These are phyloP conservation scores for Spinacia oleracea DNA, from an alignment of 179 eudicot species.

Conservation along the genomic window DNA sequence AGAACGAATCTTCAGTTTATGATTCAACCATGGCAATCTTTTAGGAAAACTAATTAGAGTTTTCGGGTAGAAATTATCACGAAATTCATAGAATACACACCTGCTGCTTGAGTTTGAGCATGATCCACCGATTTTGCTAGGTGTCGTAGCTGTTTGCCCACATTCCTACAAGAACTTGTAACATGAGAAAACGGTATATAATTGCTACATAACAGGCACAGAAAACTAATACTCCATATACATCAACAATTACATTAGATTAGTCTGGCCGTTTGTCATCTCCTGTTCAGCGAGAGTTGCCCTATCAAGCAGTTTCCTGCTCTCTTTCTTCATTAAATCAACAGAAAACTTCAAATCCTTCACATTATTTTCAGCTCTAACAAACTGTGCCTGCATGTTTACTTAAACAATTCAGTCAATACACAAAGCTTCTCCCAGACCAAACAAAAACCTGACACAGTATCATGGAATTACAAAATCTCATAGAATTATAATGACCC, in stretches of 20 bases:
- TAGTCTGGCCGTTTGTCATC: constrained; percentile 66
- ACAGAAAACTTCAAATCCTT: constrained; percentile 65
- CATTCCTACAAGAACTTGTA: constrained; percentile 44
- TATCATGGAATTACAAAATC: background rate
- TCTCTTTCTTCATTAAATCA: constrained; percentile 87
- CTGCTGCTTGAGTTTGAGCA: constrained; percentile 70
- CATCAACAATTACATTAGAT: constrained; percentile 55
- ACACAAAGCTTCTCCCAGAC: constrained; percentile 3
- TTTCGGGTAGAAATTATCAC: background rate
- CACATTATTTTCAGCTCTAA: constrained; percentile 76
- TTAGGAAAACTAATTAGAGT: background rate
- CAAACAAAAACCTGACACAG: constrained; percentile 3
- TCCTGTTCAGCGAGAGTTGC: constrained; percentile 86
- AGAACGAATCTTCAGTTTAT: background rate
- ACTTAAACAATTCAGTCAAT: constrained; percentile 5
- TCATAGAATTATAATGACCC: background rate
- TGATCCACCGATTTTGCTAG: constrained; percentile 64
- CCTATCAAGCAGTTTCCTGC: constrained; percentile 81
- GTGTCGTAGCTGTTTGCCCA: constrained; percentile 58
- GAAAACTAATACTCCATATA: background rate
- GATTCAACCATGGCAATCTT: background rate
- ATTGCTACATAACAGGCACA: background rate
- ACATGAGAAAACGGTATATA: constrained; percentile 8
- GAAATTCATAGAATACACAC: constrained; percentile 33
- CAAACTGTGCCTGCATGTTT: constrained; percentile 64